These are phyloP conservation scores for Tuctoria greenei DNA, from an alignment of 176 grass and related monocot genomes.

Conservation along the genomic window DNA sequence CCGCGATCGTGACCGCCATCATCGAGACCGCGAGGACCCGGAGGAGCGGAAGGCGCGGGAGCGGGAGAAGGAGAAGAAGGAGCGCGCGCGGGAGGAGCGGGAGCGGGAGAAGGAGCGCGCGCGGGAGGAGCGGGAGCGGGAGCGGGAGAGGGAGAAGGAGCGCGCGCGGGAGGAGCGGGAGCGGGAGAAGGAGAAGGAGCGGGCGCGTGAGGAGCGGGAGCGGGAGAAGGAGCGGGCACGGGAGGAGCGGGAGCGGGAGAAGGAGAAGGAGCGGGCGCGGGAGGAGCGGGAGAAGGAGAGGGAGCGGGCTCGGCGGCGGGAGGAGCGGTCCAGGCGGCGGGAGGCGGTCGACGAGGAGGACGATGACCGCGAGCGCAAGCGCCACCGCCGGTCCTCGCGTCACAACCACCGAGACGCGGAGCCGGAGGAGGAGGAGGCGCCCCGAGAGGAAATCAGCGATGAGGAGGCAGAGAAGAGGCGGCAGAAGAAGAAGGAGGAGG, in stretches of 20 bases:
- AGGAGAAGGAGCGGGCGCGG: constrained; percentile 41
- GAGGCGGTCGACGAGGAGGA: constrained; percentile 51
- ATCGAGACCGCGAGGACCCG: constrained; percentile 10
- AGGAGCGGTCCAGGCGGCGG: constrained; percentile 51
- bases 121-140: constrained; percentile 25
- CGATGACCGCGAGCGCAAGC: constrained; percentile 60
- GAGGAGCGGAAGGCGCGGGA: constrained; percentile 29
- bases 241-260: constrained; percentile 37
- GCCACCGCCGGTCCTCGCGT: constrained; percentile 51
- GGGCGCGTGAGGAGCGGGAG: constrained; percentile 36
- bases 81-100: constrained; percentile 32
- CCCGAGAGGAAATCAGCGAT: constrained; percentile 39
- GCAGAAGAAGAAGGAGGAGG: constrained; percentile 70
- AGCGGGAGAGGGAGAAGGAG: constrained; percentile 41
- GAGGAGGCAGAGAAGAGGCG: constrained; percentile 47
- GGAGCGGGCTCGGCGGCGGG: constrained; percentile 49
- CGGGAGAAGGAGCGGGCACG: constrained; percentile 13
- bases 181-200: constrained; percentile 33
- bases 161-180: constrained; percentile 40
- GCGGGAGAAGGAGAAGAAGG: constrained; percentile 33
- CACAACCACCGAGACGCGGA: constrained; percentile 56
- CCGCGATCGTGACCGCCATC: constrained; percentile 26
- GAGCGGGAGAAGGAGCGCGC: constrained; percentile 20
- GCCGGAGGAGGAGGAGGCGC: constrained; percentile 26
- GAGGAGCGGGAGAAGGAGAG: constrained; percentile 51